Base-by-base conservation (phyloP, 805 yeast species). In the Metschnikowia matae region DNA sequence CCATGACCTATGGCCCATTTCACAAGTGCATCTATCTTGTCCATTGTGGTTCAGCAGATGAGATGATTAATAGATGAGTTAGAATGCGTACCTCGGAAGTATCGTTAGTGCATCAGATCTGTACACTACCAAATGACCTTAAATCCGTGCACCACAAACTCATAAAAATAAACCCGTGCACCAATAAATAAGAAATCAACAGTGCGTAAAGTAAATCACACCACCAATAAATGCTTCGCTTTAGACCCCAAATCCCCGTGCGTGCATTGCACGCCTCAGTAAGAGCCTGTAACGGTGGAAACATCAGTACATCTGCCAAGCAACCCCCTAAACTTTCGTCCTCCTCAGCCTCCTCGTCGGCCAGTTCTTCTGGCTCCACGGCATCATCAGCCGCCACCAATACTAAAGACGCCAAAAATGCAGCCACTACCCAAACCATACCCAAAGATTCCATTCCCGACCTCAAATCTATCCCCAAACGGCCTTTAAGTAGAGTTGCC, bases 401-500 rank as follows among this genome's bases (percentile, higher is more conserved):
- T 26, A 3, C 39, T 14, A 17, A 6, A 4, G 23, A 18, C 3
- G n/a, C 39, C 39, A 36, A 36, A 18, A 8, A 20, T 11, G 21
- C 17, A 44, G 44, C n/a, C 31, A 37, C 42, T 20, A 45, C 38
- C 23, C 14, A 42, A 40, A 15, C 36, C 10, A n/a, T 34, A 13
- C 20, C 40, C 18, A 14, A 17, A 33, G 15, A 31, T 23, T 3
- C 35, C 33, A 14, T n/a, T n/a, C 40, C 40, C 26, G 34, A 41
- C 14, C 18, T n/a, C 13, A 34, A 44, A 47, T 13, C 45, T 43
- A 23, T 50, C 46, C 42, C 57, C 32, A 70, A 66, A 53, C 82
- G 88, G 61, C 96, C 95, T 13, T 70, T 89, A 51, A 86, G 92
- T 55, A 74, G 96, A 63, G 83, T 87, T 33, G 90, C 94, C 11